phyloP scores from a whole-genome alignment of 495 filamentous ascomycete genomes.

The Hyaloscypha finlandica region DNA sequence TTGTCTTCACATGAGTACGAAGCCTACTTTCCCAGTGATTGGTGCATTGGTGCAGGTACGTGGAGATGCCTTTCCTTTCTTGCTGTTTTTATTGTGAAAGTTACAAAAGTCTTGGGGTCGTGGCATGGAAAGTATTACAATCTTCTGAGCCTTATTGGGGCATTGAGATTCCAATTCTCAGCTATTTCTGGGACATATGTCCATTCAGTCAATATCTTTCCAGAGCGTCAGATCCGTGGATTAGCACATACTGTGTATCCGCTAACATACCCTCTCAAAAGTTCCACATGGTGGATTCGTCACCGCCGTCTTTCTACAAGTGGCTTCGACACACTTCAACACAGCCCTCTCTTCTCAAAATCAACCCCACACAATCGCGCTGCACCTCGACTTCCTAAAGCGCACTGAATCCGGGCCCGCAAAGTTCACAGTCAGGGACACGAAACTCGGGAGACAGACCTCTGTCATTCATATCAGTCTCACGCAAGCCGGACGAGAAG shows the following conservation, averaged over 20 bases:
- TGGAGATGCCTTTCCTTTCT: not conserved
- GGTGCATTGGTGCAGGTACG: constrained; percentile 70
- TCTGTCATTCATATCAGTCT: constrained; percentile 72
- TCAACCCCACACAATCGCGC: constrained; percentile 62
- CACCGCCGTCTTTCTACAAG: constrained; percentile 59
- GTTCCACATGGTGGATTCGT: constrained; percentile 87
- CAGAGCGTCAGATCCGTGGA: no score
- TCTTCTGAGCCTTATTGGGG: not conserved
- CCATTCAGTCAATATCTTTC: no score
- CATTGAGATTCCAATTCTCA: not conserved
- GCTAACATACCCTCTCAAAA: constrained; percentile 30
- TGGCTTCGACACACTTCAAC: constrained; percentile 63
- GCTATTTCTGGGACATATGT: no score
- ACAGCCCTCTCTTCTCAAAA: constrained; percentile 61
- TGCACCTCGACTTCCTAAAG: constrained; percentile 75
- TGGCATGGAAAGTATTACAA: not conserved
- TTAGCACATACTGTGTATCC: no score
- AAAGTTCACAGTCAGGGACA: constrained; percentile 63
- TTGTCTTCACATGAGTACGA: constrained; percentile 63
- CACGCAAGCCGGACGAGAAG: constrained; percentile 51
- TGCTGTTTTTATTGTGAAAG: not conserved
- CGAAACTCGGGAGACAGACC: constrained; percentile 70
- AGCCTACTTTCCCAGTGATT: constrained; percentile 58
- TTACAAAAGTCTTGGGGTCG: not conserved
- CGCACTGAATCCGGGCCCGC: constrained; percentile 66